Base-by-base conservation (phyloP, 306 rosid genomes). In the Castanea mollissima region DNA sequence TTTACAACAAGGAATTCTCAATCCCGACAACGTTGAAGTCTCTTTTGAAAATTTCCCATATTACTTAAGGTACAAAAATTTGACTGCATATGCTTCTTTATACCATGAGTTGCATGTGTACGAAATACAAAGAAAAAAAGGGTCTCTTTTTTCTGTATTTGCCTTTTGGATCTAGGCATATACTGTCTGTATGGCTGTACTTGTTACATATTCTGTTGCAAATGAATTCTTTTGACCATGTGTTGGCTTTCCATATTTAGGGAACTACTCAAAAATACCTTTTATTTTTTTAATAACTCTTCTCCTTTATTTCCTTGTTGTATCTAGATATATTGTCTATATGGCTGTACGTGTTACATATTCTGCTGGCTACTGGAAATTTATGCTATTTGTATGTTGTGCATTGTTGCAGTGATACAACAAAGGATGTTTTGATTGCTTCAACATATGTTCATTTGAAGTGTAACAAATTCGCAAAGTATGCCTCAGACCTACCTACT, bases 31-130 rank as follows among this genome's bases (percentile, higher is more conserved):
- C 64, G 91, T 87, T 77, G 92, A 86, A 69, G 94, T 89, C 77
- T 88, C 94, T 41, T 93, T 96, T 71, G 98, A 93, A 86, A 82
- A 77, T 82, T 96, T 96, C 76, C 99, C 99, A 44, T 96, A 96
- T 81, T 96, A 85, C 86, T 88, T 96, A 79, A 96, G 99, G 99
- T 96, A 64, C 76, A 69, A 70, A 80, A 44, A 60, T 44, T 59
- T 77, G 54, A 54, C 56, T 67, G 20, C 34, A 16, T 32, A 20
- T 68, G 41, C 52, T 71, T 38, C 3, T 78, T 49, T 49, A 1
- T 2, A 49, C 54, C 16, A 49, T 41, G 46, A 8, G 46, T 41
- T 41, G 12, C 46, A 41, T 13, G 54, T 49, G 14, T 12, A 49
- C 5, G 1, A 12, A 49, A 49, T 49, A 49, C 54, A 12, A 15